Percentiles rank a stretch among this genome's conserved stretches.
Evolutionary conservation across 2,329 filamentous ascomycete species (phyloP).

Genomic region (Juglanconis oblonga): DNA sequence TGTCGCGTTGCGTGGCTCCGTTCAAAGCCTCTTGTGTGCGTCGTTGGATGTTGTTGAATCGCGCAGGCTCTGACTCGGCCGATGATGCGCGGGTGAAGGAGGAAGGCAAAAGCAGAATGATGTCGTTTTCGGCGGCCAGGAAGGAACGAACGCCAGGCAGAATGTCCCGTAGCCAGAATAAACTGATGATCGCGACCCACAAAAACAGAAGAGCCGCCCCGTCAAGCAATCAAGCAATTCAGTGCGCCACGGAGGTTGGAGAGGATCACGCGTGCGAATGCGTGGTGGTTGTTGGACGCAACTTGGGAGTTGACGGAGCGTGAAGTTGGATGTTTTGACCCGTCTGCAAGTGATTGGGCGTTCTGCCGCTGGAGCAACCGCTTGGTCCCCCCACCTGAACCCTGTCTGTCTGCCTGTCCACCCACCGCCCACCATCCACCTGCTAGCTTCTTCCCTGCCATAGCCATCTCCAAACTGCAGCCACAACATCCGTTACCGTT

Average conservation of each 20-base stretch:
- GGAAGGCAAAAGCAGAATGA: background rate
- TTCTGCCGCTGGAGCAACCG: conserved; percentile 13
- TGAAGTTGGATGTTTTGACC: conserved; percentile 4
- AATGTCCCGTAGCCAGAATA: background rate
- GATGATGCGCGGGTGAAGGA: background rate
- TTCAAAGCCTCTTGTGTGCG: background rate
- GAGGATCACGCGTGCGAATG: background rate
- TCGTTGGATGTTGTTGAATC: background rate
- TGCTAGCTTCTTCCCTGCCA: background rate
- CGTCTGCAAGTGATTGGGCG: conserved; percentile 5
- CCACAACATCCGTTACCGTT: too few species aligned
- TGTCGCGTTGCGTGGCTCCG: background rate
- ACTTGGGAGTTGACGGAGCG: background rate
- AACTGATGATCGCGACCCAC: background rate
- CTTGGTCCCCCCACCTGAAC: background rate
- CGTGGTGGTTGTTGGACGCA: background rate
- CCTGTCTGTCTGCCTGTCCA: background rate
- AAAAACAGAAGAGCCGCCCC: background rate
- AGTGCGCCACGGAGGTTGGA: background rate
- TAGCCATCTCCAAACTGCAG: too few species aligned
- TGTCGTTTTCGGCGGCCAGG: background rate
- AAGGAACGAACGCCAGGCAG: background rate
- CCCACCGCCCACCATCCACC: background rate
- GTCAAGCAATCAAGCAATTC: background rate
- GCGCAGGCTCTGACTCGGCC: background rate